A percentile compares a stretch with the other conserved stretches of the same genome.
These are phyloP conservation scores for Sporothrix euskadiensis DNA, from an alignment of 2,329 filamentous ascomycete genomes.

Conservation along the genomic window DNA sequence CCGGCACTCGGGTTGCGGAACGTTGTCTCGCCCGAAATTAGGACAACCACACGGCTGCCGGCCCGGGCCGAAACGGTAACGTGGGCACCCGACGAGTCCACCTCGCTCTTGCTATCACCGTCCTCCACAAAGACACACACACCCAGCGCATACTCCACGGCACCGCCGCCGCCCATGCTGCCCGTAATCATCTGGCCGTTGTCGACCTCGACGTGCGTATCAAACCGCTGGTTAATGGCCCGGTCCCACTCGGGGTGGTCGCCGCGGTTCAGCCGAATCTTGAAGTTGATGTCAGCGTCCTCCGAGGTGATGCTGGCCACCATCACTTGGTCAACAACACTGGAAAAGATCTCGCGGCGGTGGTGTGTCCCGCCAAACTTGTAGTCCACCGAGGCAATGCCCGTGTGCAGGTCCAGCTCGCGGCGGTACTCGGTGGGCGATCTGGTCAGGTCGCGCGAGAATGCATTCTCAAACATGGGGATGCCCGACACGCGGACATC, in stretches of 20 bases:
- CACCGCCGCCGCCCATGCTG: constrained; percentile 9
- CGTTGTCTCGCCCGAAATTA: background rate
- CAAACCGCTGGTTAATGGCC: background rate
- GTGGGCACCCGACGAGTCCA: background rate
- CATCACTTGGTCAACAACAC: background rate
- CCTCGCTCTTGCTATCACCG: background rate
- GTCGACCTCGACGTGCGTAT: background rate
- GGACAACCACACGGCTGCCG: background rate
- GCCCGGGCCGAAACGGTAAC: background rate
- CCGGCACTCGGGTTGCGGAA: background rate
- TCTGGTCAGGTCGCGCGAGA: background rate
- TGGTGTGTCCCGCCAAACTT: background rate
- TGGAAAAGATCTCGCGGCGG: constrained; percentile 11
- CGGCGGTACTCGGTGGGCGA: background rate
- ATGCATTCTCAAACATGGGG: background rate
- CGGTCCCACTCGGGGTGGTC: background rate
- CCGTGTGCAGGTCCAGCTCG: background rate
- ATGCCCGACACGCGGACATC: background rate
- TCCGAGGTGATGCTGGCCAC: background rate
- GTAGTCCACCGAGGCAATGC: background rate
- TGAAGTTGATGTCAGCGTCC: background rate
- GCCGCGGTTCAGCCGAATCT: background rate
- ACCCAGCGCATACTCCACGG: background rate
- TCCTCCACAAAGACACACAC: background rate
- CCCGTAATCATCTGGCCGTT: background rate